phyloP scores from a whole-genome alignment of 176 grass and related monocot species.

The Zizania latifolia region DNA sequence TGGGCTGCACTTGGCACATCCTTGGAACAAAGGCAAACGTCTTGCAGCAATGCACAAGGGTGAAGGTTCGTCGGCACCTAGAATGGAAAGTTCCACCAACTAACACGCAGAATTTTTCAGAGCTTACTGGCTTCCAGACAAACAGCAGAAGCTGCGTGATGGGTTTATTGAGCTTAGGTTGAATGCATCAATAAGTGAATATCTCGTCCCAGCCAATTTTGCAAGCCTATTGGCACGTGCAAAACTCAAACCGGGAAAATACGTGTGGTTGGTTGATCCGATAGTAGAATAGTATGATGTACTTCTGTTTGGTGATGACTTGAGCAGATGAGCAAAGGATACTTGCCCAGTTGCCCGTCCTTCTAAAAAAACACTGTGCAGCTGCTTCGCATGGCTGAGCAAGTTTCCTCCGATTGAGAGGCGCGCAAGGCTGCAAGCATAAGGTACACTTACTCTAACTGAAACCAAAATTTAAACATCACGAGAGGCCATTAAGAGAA shows the following conservation, averaged over 20 bases:
- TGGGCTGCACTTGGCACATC: neutral
- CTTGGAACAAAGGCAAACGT: neutral
- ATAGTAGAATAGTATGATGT: constrained; percentile 11
- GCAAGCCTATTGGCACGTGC: too few relatives aligned
- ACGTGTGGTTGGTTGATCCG: neutral
- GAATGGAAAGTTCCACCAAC: constrained; percentile 18
- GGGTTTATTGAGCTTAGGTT: neutral
- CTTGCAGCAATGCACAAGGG: neutral
- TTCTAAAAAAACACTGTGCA: constrained; percentile 22
- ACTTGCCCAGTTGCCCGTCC: constrained; percentile 8
- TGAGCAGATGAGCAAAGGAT: constrained; percentile 37
- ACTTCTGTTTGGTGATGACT: constrained; percentile 24
- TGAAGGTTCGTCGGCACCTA: neutral
- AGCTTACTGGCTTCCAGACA: neutral
- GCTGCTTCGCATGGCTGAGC: constrained; percentile 13
- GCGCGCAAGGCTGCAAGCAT: constrained; percentile 8
- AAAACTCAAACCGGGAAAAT: neutral
- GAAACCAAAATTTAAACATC: constrained; percentile 24
- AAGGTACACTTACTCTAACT: constrained; percentile 16
- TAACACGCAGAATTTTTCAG: neutral
- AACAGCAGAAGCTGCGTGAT: neutral
- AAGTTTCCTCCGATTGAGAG: constrained; percentile 27
- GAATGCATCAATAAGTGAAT: neutral
- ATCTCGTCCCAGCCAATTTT: too few relatives aligned
- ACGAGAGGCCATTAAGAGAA: neutral